A percentile compares a stretch with the other conserved stretches of the same genome.
phyloP scores from a whole-genome alignment of 805 yeast species.

The Metschnikowia peoriensis region DNA sequence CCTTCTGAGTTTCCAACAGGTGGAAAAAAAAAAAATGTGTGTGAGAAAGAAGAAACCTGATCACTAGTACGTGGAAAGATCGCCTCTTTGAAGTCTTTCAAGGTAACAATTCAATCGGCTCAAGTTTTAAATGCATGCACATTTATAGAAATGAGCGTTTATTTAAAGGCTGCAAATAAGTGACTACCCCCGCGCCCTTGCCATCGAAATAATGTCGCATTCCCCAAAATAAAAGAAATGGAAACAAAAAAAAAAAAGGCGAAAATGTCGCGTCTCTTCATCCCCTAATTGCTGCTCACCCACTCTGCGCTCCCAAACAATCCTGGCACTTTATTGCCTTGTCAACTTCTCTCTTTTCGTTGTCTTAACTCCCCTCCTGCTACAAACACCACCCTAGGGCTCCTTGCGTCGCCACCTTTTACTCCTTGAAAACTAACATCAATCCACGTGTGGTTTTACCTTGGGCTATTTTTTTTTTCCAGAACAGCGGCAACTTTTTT shows the following conservation, averaged over 20 bases:
- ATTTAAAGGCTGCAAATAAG: conserved; percentile 2
- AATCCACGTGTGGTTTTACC: conserved; percentile 4
- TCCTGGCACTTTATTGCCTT: conserved; percentile 8
- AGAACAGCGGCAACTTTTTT: conserved; percentile 7
- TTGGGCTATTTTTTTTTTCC: conserved; percentile 2
- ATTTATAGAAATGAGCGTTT: neutral
- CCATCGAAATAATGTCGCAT: conserved; percentile 5
- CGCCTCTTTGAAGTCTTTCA: too few species aligned
- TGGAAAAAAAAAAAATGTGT: too few species aligned
- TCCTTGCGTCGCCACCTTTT: conserved; percentile 6
- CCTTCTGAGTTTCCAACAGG: too few species aligned
- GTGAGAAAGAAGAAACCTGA: too few species aligned
- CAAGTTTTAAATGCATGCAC: neutral
- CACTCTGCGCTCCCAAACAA: conserved; percentile 18
- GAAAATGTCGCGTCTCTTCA: conserved; percentile 20
- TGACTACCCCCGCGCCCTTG: neutral
- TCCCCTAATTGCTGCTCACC: conserved; percentile 22
- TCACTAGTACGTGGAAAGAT: too few species aligned
- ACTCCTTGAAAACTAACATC: conserved; percentile 11
- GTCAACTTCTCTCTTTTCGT: conserved; percentile 11
- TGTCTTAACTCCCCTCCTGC: conserved; percentile 13
- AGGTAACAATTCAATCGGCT: too few species aligned
- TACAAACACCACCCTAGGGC: conserved; percentile 7
- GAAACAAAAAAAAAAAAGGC: conserved; percentile 11
- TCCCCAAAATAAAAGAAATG: conserved; percentile 4